These are phyloP conservation scores for Rostrohypoxylon terebratum DNA, from an alignment of 495 filamentous ascomycete species.

Conservation along the genomic window DNA sequence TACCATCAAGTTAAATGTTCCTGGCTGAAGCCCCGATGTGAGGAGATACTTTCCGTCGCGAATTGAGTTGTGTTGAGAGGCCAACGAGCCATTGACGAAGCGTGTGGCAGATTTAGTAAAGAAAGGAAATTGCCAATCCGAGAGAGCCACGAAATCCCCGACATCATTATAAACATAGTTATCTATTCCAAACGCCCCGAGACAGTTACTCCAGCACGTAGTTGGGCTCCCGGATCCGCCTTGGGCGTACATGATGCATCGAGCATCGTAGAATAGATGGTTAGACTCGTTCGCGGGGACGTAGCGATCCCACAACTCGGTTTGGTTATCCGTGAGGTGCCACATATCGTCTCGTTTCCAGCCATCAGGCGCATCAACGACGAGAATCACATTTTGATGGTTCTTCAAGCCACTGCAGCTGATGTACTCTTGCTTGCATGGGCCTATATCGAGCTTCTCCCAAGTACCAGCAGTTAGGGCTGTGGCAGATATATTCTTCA, in stretches of 20 bases:
- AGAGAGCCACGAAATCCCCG: background rate
- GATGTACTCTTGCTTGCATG: slow-evolving; percentile 35
- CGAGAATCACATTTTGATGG: slow-evolving; percentile 29
- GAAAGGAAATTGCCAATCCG: slow-evolving; percentile 35
- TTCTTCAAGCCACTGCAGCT: slow-evolving; percentile 25
- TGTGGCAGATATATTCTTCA: slow-evolving; percentile 32
- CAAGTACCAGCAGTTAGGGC: slow-evolving; percentile 4
- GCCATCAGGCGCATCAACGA: slow-evolving; percentile 34
- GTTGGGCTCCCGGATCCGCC: background rate
- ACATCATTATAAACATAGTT: background rate
- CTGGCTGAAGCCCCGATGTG: slow-evolving; percentile 34
- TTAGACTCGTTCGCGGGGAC: slow-evolving; percentile 36
- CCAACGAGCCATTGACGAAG: background rate
- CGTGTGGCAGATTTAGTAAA: background rate
- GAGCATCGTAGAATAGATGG: slow-evolving; percentile 37
- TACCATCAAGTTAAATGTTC: slow-evolving; percentile 19
- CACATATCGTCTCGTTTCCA: slow-evolving; percentile 45
- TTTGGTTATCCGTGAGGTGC: slow-evolving; percentile 39
- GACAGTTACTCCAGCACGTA: slow-evolving; percentile 13
- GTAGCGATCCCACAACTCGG: slow-evolving; percentile 33
- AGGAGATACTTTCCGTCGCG: too few relatives aligned
- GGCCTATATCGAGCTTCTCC: slow-evolving; percentile 22
- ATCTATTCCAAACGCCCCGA: background rate
- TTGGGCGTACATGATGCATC: slow-evolving; percentile 27
- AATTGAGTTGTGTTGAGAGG: too few relatives aligned